Evolutionary conservation across 805 yeast species (phyloP), one percentile per base, ranked within the genome.

Genomic region (Saturnispora hagleri): DNA sequence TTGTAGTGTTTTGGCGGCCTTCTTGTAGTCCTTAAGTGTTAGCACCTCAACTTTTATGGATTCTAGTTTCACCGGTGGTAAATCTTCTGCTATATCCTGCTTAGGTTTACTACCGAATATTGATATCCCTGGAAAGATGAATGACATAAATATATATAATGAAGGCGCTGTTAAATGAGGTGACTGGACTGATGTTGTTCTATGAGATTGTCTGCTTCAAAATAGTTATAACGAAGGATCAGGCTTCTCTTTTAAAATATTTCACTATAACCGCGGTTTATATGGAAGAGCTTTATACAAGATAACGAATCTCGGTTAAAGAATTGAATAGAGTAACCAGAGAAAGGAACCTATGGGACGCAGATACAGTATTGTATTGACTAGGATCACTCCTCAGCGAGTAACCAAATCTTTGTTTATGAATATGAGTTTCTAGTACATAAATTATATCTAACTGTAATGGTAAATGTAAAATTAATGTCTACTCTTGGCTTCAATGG

Each of bases 1-100:
- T 50, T 72, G 71, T 50, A 80, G 67, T 7, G 82, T 77, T 52
- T 70, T 70, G 24, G 83, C 82, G 27, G 81, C 81, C 53, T 79
- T 71, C 54, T 73, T 75, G 58, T 77, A 80, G 56, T 79, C 82
- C 46, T 67, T 61, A 17, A 66, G 57, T 4, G 59, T 60, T 15
- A 69, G 60, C 7, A 67, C 67, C 53, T 66, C 70, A n/a, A 66
- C 68, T 4, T 42, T 50, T 2, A 53, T 38, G 35, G 51, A 45
- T 27, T 55, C 57, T 20, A 36, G 44, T 12, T 51, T 53, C 22
- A 51, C 55, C 5, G 51, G 46, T 4, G 53, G 52, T 13, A 50
- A 33, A 17, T 40, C 46, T 9, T 50, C 48, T 20, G 18, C 33
- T 4, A 24, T 4, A 22, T 13, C 15, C 12, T 27, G 17, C 35